Evolutionary conservation across 768 basidiomycete species (phyloP), one percentile per base, ranked within the genome.

Genomic region (Boletus eberwhitei): DNA sequence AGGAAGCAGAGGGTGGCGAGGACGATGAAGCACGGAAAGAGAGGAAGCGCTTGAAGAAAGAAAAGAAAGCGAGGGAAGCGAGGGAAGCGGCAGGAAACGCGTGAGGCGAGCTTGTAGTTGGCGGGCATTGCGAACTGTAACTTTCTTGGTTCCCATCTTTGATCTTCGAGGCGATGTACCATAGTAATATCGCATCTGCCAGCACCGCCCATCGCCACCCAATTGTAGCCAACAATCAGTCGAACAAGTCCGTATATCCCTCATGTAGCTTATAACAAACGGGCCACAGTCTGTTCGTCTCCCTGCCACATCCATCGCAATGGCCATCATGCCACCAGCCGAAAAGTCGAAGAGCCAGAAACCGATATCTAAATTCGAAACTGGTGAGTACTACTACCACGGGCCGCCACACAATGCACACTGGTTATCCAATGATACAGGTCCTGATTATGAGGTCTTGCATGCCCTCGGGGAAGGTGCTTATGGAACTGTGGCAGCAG

Each of bases 401-500:
- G 34, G 38, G 14, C 41, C 22, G 32, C 26, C 22, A 9, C 24
- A 9, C 4, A 24, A 17, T 14, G 19, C 9, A 37, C 35, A 13
- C 19, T 59, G 54, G 36, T 55, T 55, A 39, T 48, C 52, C 55
- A 48, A 50, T 13, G 26, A 29, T 16, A 14, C 54, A 88, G 87
- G 86, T 58, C 79, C 86, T 49, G 82, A 88, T 67, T 91, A 90
- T 71, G 81, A 85, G 63, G 72, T 90, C 56, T 74, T 90, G 65
- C 81, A 88, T 66, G 77, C 81, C 52, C 84, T 93, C 53, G 90
- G 88, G 43, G 89, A 91, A 74, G 89, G 93, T 51, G 90, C 92
- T 44, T 93, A 94, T 67, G 94, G 93, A 31, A 91, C 88, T 21
- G 93, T 97, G 47, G 90, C 83, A 52, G 90, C 93, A 52, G 95